These are phyloP conservation scores for Ilyonectria mors-panacis DNA, from an alignment of 2,329 filamentous ascomycete genomes.

Conservation along the genomic window DNA sequence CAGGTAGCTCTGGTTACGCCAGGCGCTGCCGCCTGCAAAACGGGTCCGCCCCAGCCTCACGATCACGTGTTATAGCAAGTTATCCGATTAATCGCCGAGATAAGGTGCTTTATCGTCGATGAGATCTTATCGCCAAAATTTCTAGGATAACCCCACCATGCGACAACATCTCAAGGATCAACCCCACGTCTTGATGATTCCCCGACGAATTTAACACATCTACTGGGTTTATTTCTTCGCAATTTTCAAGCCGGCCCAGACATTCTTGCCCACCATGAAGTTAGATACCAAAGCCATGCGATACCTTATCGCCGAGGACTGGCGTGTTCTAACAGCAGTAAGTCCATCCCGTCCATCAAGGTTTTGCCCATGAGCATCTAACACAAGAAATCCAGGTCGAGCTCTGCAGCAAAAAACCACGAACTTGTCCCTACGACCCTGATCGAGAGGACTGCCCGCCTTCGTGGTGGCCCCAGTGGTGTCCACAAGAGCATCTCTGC, in stretches of 20 bases:
- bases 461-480: slow-evolving; percentile 82
- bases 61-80: slow-evolving; percentile 49
- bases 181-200: slow-evolving; percentile 41
- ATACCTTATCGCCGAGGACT: slow-evolving; percentile 93
- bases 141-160: slow-evolving; percentile 50
- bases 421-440: slow-evolving; percentile 94
- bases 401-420: slow-evolving; percentile 92
- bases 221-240: slow-evolving; percentile 8
- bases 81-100: slow-evolving; percentile 38
- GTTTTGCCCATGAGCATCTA: slow-evolving; percentile 49
- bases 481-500: slow-evolving; percentile 91
- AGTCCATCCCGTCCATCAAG: slow-evolving; percentile 53
- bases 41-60: slow-evolving; percentile 47
- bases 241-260: neutral
- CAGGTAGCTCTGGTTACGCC: slow-evolving; percentile 61
- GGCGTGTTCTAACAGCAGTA: slow-evolving; percentile 94
- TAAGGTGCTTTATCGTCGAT: slow-evolving; percentile 48
- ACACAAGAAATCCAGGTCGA: slow-evolving; percentile 77
- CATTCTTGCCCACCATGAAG: slow-evolving; percentile 76
- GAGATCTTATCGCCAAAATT: slow-evolving; percentile 51
- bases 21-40: slow-evolving; percentile 61
- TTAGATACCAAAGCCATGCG: slow-evolving; percentile 94
- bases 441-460: slow-evolving; percentile 86
- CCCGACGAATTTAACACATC: slow-evolving; percentile 15
- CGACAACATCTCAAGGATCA: slow-evolving; percentile 32